Conservation (phyloP, 106 monocot genomes). For the Allium fistulosum region DNA sequence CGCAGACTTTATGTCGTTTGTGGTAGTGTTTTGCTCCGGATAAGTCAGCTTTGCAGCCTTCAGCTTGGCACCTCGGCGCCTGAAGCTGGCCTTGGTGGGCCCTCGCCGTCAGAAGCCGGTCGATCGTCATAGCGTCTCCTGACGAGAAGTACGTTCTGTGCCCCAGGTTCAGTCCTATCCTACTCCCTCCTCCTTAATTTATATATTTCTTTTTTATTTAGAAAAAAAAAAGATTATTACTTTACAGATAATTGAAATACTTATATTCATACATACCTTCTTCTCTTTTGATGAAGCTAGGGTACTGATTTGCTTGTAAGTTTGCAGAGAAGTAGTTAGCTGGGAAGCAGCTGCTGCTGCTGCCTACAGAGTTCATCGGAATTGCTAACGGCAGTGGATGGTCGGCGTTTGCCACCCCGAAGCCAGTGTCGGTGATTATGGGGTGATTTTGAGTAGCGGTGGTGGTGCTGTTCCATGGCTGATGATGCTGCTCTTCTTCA, state of each 20-base stretch:
- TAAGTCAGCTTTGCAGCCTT: constrained; percentile 34
- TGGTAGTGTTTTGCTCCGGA: constrained; percentile 36
- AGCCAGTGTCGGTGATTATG: too few species aligned
- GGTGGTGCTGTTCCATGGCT: background rate
- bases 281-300: too few species aligned
- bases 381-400: too few species aligned
- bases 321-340: too few species aligned
- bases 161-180: constrained; percentile 30
- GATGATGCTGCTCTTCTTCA: background rate
- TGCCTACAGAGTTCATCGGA: too few species aligned
- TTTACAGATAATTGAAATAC: too few species aligned
- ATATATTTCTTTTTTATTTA: too few species aligned
- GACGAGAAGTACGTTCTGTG: constrained; percentile 43
- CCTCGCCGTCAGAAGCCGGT: constrained; percentile 8
- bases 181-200: background rate
- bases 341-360: too few species aligned
- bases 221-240: too few species aligned
- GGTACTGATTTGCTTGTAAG: too few species aligned
- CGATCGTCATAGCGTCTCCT: constrained; percentile 8
- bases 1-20: constrained; percentile 39
- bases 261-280: too few species aligned
- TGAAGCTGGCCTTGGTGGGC: constrained; percentile 7
- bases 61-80: constrained; percentile 27
- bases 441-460: background rate
- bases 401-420: too few species aligned